Percentiles rank a stretch among this genome's conserved stretches.
Conservation (phyloP, 805 yeast genomes). For the Yarrowia deformans region DNA sequence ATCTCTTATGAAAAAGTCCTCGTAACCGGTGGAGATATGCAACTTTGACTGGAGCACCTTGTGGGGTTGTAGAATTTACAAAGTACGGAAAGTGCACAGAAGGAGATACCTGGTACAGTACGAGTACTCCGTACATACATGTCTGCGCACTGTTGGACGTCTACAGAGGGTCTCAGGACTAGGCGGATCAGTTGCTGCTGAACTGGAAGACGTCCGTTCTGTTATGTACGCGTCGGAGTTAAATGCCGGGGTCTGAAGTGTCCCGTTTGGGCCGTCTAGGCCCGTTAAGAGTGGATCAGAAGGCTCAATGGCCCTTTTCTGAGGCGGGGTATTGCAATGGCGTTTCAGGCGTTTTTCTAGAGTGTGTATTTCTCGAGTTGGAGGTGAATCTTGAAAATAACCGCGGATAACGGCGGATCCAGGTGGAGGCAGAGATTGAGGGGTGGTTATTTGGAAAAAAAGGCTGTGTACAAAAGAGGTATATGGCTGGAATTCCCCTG, state of each 20-base stretch:
- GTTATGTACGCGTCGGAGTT: slow-evolving; percentile 19
- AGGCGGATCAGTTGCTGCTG: neutral
- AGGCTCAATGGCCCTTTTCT: neutral
- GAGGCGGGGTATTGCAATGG: neutral
- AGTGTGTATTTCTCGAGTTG: neutral
- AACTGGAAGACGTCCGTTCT: slow-evolving; percentile 4
- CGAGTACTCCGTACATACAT: no score
- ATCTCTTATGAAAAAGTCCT: neutral
- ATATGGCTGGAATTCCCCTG: no score
- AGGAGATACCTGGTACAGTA: no score
- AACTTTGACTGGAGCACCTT: neutral
- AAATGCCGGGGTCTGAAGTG: neutral
- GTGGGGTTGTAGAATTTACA: no score
- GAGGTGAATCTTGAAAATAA: neutral
- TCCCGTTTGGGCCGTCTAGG: neutral
- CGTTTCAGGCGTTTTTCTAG: neutral
- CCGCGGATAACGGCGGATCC: slow-evolving; percentile 1
- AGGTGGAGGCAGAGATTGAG: no score
- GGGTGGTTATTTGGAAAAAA: neutral
- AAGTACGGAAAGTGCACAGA: no score
- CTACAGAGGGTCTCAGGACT: no score
- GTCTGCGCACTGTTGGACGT: no score
- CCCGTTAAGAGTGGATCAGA: neutral
- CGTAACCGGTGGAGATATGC: neutral
- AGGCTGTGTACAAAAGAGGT: neutral